Conservation (phyloP, 495 filamentous ascomycete genomes). For the Friedmanniomyces simplex region DNA sequence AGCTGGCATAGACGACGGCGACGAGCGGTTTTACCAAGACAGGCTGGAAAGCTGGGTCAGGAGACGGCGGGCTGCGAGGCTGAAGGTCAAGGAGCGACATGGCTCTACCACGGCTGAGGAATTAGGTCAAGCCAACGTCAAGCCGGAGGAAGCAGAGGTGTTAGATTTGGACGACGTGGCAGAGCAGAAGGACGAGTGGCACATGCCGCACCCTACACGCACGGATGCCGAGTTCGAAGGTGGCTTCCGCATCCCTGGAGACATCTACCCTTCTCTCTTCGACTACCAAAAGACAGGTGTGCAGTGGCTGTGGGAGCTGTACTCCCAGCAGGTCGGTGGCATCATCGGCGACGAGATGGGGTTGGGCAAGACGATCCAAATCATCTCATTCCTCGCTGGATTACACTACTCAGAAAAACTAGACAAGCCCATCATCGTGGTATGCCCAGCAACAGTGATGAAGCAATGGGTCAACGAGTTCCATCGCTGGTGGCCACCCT, state of each 20-base stretch:
- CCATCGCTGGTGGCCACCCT: constrained; percentile 92
- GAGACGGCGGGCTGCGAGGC: constrained; percentile 56
- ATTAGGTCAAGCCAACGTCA: constrained; percentile 6
- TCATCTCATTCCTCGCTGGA: constrained; percentile 82
- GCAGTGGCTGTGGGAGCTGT: constrained; percentile 92
- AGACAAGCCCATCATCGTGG: constrained; percentile 73
- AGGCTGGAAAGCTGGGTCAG: constrained; percentile 65
- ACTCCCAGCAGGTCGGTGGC: constrained; percentile 77
- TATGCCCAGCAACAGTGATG: constrained; percentile 87
- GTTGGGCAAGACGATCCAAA: constrained; percentile 88
- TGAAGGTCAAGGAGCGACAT: constrained; percentile 29
- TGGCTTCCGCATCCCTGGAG: constrained; percentile 73
- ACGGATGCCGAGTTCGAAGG: constrained; percentile 62
- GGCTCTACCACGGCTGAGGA: background rate
- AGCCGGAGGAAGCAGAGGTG: constrained; percentile 10
- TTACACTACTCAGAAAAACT: constrained; percentile 82
- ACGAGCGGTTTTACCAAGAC: constrained; percentile 72
- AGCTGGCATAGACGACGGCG: constrained; percentile 77
- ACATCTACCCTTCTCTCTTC: constrained; percentile 81
- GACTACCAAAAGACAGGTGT: constrained; percentile 94
- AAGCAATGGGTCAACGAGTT: constrained; percentile 98
- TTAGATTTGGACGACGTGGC: constrained; percentile 16
- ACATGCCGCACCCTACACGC: constrained; percentile 70
- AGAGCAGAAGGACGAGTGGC: constrained; percentile 59
- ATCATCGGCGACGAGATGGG: constrained; percentile 99